Conservation (phyloP, 2,329 filamentous ascomycete species). For the Tricladium varicosporioides region DNA sequence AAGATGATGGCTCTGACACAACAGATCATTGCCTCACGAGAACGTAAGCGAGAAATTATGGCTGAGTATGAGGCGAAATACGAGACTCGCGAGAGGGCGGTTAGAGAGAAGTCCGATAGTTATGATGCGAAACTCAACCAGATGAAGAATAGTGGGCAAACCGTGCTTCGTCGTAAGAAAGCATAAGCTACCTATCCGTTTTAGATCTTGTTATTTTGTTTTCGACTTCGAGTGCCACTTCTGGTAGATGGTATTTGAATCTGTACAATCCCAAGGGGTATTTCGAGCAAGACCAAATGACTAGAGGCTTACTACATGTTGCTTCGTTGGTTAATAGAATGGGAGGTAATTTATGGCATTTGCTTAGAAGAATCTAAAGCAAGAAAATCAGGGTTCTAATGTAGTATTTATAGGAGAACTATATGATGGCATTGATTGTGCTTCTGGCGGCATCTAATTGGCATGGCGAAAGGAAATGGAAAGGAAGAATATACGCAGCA, state of each 20-base stretch:
- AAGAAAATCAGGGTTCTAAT: too few relatives aligned
- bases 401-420: too few relatives aligned
- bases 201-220: slow-evolving; percentile 3
- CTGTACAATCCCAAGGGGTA: too few relatives aligned
- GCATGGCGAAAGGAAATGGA: neutral
- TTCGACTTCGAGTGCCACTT: neutral
- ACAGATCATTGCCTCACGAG: slow-evolving; percentile 24
- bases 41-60: slow-evolving; percentile 25
- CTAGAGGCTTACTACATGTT: too few relatives aligned
- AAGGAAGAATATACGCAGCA: neutral
- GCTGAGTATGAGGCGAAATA: slow-evolving; percentile 29
- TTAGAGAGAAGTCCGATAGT: slow-evolving; percentile 22
- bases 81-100: slow-evolving; percentile 26
- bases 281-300: too few relatives aligned
- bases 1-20: slow-evolving; percentile 25
- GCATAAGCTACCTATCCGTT: slow-evolving; percentile 2
- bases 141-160: slow-evolving; percentile 26
- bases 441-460: too few relatives aligned
- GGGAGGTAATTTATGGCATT: too few relatives aligned
- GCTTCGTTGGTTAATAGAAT: too few relatives aligned
- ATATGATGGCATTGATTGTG: too few relatives aligned
- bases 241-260: neutral
- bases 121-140: slow-evolving; percentile 25
- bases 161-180: slow-evolving; percentile 12
- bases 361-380: too few relatives aligned